phyloP scores from a whole-genome alignment of 345 rosid genomes.

The Carallia pectinifolia region DNA sequence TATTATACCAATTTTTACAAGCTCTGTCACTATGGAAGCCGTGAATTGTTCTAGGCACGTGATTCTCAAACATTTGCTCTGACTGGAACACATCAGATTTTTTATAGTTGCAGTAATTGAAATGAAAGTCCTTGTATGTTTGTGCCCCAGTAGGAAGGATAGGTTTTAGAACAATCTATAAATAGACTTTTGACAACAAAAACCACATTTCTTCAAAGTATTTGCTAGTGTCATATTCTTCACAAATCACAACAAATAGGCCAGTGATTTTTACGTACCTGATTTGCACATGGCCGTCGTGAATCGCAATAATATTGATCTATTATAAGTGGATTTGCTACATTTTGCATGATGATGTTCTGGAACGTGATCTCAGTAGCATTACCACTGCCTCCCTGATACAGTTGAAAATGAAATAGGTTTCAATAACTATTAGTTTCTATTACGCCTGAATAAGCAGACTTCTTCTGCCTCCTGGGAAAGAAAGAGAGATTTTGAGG shows the following conservation, averaged over 20 bases:
- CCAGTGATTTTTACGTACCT: slow-evolving; percentile 41
- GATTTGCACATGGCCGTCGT: slow-evolving; percentile 61
- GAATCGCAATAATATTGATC: slow-evolving; percentile 92
- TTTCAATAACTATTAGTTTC: slow-evolving; percentile 11
- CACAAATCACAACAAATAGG: background rate
- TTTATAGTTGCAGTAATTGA: too few relatives aligned
- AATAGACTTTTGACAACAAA: too few relatives aligned
- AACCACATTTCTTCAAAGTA: background rate
- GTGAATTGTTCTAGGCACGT: too few relatives aligned
- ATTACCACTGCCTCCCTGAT: slow-evolving; percentile 80
- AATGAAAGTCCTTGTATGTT: too few relatives aligned
- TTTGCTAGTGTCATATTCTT: background rate
- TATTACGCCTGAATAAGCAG: background rate
- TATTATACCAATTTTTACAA: background rate
- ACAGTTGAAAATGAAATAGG: slow-evolving; percentile 8
- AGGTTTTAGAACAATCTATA: too few relatives aligned
- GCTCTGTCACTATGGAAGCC: background rate
- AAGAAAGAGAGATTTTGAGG: slow-evolving; percentile 6
- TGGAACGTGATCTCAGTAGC: slow-evolving; percentile 58
- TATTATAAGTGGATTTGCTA: slow-evolving; percentile 77
- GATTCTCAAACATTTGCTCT: too few relatives aligned
- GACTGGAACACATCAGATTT: too few relatives aligned
- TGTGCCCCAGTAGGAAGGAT: too few relatives aligned
- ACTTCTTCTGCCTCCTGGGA: background rate
- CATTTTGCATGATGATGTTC: slow-evolving; percentile 68